Evolutionary conservation across 176 grass and related monocot species (phyloP).

Genomic region (Oryza meyeriana): DNA sequence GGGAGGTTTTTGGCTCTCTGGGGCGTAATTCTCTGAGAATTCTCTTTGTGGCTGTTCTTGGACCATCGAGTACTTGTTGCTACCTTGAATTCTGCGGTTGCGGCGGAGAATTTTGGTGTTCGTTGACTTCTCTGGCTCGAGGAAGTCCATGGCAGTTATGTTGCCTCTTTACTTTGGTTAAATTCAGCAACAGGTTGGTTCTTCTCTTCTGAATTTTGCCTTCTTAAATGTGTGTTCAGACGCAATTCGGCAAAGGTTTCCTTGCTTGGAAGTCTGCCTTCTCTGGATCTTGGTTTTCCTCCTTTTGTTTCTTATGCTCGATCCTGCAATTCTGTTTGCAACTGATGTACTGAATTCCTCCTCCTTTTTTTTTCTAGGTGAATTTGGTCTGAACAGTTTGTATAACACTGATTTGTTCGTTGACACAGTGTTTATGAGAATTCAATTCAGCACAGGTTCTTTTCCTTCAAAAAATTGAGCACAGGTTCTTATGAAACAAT

Average conservation of each 20-base stretch:
- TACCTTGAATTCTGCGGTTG: neutral
- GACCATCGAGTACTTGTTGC: neutral
- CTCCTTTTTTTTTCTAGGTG: no score
- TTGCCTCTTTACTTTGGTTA: neutral
- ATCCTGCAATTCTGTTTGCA: neutral
- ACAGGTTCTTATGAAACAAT: neutral
- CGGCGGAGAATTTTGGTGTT: neutral
- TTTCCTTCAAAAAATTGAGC: no score
- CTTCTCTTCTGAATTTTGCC: conserved; percentile 8
- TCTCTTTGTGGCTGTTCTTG: neutral
- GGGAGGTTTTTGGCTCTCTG: neutral
- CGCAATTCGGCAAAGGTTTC: neutral
- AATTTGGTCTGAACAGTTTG: neutral
- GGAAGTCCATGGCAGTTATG: neutral
- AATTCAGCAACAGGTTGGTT: conserved; percentile 16
- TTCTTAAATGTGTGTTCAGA: neutral
- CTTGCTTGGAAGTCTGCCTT: neutral
- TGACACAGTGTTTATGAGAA: neutral
- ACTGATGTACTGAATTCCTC: neutral
- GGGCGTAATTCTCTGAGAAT: neutral
- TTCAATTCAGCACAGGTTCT: neutral
- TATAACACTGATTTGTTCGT: neutral
- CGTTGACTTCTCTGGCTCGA: neutral
- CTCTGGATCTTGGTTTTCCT: conserved; percentile 24
- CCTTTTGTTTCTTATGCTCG: neutral